Percentiles rank a stretch among this genome's conserved stretches.
These are phyloP conservation scores for Straminergon stramineum DNA, from an alignment of 225 moss, liverwort and hornwort species.

Conservation along the genomic window DNA sequence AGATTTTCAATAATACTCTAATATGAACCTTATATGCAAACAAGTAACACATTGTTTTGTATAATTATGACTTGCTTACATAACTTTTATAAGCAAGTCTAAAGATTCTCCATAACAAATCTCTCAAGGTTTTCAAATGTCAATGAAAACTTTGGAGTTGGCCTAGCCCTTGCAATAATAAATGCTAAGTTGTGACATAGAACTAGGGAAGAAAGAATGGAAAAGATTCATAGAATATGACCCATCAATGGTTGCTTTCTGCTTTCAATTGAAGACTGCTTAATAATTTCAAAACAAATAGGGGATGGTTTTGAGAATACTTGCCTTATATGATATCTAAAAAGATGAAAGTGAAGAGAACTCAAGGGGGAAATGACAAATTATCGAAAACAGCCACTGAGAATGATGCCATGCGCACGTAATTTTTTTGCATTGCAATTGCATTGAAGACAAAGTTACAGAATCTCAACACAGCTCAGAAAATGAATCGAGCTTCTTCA, in stretches of 20 bases:
- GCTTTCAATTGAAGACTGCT: background rate
- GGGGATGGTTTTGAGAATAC: background rate
- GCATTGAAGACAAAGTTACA: background rate
- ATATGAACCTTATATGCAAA: background rate
- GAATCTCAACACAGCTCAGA: background rate
- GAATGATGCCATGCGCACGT: rapidly evolving
- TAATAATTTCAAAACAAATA: background rate
- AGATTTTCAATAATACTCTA: background rate
- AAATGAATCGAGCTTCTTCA: background rate
- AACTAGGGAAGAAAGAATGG: background rate
- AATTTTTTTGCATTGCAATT: background rate
- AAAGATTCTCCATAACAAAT: background rate
- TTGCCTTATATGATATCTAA: no score
- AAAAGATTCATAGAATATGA: background rate
- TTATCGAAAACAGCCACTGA: background rate
- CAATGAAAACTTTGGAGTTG: background rate
- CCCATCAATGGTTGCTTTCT: background rate
- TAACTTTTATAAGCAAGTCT: background rate
- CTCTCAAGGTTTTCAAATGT: background rate
- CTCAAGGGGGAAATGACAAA: background rate
- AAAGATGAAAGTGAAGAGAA: no score
- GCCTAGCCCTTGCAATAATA: background rate
- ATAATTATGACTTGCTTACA: background rate
- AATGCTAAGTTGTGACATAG: background rate
- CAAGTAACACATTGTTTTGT: background rate